These are phyloP conservation scores for Tolypocladium sp. DNA, from an alignment of 2,329 filamentous ascomycete genomes.

Conservation along the genomic window DNA sequence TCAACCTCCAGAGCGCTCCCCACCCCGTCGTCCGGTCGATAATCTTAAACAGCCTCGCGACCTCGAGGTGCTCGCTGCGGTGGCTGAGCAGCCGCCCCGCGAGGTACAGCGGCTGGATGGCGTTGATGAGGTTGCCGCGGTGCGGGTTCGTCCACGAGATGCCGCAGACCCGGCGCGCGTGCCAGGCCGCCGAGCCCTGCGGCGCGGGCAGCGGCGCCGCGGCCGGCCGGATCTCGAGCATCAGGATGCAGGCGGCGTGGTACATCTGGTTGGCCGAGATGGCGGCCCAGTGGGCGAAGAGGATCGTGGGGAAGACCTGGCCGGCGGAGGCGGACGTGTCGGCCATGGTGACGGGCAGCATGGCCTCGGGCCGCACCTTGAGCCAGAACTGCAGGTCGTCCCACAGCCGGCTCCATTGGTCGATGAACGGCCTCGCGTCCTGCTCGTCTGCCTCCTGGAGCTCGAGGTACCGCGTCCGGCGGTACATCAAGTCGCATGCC, in stretches of 20 bases:
- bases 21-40: neutral
- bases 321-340: neutral
- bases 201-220: slow-evolving; percentile 14
- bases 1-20: neutral
- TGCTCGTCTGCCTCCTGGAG: neutral
- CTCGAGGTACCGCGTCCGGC: neutral
- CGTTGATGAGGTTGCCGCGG: neutral
- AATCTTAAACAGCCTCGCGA: neutral
- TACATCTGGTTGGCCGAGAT: neutral
- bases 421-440: neutral
- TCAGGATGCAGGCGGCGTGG: neutral
- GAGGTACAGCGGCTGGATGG: neutral
- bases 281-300: neutral
- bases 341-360: neutral
- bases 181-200: neutral
- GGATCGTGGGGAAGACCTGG: neutral
- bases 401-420: neutral
- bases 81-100: neutral
- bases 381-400: neutral
- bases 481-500: neutral
- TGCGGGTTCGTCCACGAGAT: slow-evolving; percentile 37
- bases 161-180: slow-evolving; percentile 32
- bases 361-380: neutral
- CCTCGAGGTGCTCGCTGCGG: neutral
- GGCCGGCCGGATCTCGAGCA: slow-evolving; percentile 25